phyloP scores from a whole-genome alignment of 345 rosid species.

The Syzygium oleosum region DNA sequence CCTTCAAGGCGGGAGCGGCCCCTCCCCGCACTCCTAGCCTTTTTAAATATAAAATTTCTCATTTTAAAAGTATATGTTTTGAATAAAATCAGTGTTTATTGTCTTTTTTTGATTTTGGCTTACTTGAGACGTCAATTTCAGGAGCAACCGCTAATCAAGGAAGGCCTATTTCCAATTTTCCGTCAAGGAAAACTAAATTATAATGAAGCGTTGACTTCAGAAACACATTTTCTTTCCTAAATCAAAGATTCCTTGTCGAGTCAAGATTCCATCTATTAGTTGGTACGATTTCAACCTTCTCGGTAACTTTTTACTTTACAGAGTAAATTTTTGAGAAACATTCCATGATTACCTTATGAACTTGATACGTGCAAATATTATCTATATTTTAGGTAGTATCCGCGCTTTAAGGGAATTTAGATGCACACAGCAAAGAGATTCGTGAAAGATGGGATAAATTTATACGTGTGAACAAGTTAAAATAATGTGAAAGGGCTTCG shows the following conservation, averaged over 20 bases:
- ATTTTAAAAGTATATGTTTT: not conserved
- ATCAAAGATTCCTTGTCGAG: not conserved
- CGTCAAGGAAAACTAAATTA: not conserved
- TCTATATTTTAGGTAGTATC: too few species aligned
- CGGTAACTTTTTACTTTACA: not conserved
- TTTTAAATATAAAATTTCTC: not conserved
- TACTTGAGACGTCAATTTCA: not conserved
- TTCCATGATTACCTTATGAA: too few species aligned
- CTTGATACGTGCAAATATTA: too few species aligned
- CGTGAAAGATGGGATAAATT: too few species aligned
- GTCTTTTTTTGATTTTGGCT: not conserved
- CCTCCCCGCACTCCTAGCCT: not conserved
- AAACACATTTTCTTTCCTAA: not conserved
- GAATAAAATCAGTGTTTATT: not conserved
- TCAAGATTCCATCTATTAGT: not conserved
- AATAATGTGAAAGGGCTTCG: too few species aligned
- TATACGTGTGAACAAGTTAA: too few species aligned
- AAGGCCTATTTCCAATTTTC: not conserved
- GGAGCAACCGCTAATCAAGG: not conserved
- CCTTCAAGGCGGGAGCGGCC: not conserved
- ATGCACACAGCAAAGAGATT: too few species aligned
- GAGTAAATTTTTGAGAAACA: too few species aligned
- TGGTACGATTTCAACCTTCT: not conserved
- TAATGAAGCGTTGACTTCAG: not conserved
- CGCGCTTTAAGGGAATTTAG: too few species aligned